Percentiles rank a stretch among this genome's conserved stretches.
These are phyloP conservation scores for Sclerotinia glacialis DNA, from an alignment of 2,329 filamentous ascomycete genomes.

Conservation along the genomic window DNA sequence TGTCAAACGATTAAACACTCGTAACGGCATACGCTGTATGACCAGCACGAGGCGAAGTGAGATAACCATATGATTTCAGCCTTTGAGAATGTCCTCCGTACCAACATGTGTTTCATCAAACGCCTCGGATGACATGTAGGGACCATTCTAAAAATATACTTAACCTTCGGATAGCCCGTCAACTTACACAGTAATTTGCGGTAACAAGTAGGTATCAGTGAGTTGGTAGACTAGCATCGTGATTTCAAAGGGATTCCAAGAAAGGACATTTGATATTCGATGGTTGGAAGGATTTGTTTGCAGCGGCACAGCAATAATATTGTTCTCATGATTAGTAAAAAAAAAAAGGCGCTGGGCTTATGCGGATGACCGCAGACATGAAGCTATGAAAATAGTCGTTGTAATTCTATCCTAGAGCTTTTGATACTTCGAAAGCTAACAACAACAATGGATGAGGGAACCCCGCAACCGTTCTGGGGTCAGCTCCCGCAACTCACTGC, in stretches of 20 bases:
- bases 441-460: constrained; percentile 13
- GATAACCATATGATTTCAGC: constrained; percentile 5
- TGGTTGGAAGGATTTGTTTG: constrained; percentile 12
- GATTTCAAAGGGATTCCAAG: constrained; percentile 6
- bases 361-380: constrained; percentile 13
- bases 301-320: constrained; percentile 10
- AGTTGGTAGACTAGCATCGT: background rate
- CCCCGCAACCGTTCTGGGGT: constrained; percentile 12
- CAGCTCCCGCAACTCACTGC: background rate
- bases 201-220: background rate
- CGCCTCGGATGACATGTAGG: constrained; percentile 10
- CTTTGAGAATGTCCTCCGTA: constrained; percentile 1
- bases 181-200: background rate
- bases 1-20: constrained; percentile 5
- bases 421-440: constrained; percentile 4
- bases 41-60: background rate
- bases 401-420: background rate
- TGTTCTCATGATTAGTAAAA: constrained; percentile 7
- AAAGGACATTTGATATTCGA: background rate
- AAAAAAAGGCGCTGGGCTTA: background rate
- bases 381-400: constrained; percentile 8
- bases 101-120: constrained; percentile 7
- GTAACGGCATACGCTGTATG: constrained; percentile 4
- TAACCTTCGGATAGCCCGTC: background rate
- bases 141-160: constrained; percentile 10